phyloP scores from a whole-genome alignment of 352 stramenopile genomes.

The Thalassiosira hispida region DNA sequence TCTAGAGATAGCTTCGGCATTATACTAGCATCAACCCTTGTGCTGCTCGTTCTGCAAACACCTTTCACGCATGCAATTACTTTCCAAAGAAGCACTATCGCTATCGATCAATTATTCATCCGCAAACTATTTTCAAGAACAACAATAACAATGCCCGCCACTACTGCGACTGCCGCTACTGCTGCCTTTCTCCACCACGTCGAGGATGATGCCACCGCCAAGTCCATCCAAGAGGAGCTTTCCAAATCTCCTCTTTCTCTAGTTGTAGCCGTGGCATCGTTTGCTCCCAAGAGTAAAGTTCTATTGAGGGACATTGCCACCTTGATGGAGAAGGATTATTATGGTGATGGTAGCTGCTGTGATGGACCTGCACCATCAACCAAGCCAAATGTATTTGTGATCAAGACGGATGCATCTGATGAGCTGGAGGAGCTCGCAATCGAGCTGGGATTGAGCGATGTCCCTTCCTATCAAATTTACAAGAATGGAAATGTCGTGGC shows the following conservation, averaged over 20 bases:
- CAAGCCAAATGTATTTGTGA: slow-evolving; percentile 32
- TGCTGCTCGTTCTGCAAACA: slow-evolving; percentile 1
- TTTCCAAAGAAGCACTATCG: background rate
- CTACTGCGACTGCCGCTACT: no score
- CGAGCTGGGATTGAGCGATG: slow-evolving; percentile 50
- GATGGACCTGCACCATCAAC: background rate
- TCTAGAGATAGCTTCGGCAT: no score
- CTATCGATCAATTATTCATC: background rate
- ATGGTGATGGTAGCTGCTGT: slow-evolving; percentile 1
- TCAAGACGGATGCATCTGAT: slow-evolving; percentile 37
- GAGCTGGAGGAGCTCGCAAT: slow-evolving; percentile 55
- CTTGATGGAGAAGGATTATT: slow-evolving; percentile 30
- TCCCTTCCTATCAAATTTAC: slow-evolving; percentile 49
- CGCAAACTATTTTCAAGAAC: background rate
- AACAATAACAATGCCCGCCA: background rate
- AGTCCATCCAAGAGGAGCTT: slow-evolving; percentile 10
- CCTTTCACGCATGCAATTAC: background rate
- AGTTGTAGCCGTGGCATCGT: slow-evolving; percentile 36
- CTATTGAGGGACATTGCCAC: slow-evolving; percentile 21
- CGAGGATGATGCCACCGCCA: slow-evolving; percentile 4
- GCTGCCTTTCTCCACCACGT: slow-evolving; percentile 24
- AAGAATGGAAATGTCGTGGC: slow-evolving; percentile 14
- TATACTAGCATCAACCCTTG: no score
- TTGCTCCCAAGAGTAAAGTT: slow-evolving; percentile 8
- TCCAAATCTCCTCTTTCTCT: slow-evolving; percentile 25